These are phyloP conservation scores for Aspergillus calidoustus DNA, from an alignment of 2,329 filamentous ascomycete species.

Conservation along the genomic window DNA sequence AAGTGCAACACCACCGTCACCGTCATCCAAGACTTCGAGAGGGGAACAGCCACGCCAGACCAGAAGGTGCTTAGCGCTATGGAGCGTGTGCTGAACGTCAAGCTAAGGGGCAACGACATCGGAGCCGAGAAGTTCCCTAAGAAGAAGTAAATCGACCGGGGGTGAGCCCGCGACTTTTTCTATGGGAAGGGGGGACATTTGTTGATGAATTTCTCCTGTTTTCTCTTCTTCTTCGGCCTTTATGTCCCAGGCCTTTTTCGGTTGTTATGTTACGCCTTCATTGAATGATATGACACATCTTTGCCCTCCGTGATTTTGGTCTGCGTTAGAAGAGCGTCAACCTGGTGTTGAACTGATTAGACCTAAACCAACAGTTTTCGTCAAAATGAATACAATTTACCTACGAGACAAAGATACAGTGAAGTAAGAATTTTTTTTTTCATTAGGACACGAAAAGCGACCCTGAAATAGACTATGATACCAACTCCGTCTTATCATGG, in stretches of 20 bases:
- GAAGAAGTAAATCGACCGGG: slow-evolving; percentile 60
- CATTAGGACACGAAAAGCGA: slow-evolving; percentile 39
- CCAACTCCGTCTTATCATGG: slow-evolving; percentile 47
- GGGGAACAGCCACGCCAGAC: slow-evolving; percentile 75
- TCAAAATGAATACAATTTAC: slow-evolving; percentile 6
- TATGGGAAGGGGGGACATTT: slow-evolving; percentile 22
- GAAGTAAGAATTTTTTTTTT: slow-evolving; percentile 39
- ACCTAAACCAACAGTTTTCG: slow-evolving; percentile 17
- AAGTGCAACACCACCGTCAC: slow-evolving; percentile 86
- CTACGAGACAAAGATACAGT: slow-evolving; percentile 4
- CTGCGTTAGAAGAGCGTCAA: slow-evolving; percentile 40
- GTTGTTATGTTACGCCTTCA: slow-evolving; percentile 16
- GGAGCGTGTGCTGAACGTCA: slow-evolving; percentile 85
- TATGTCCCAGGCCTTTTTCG: slow-evolving; percentile 24
- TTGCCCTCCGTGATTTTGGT: slow-evolving; percentile 21
- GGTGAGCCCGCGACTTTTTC: slow-evolving; percentile 35
- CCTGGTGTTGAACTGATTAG: slow-evolving; percentile 31
- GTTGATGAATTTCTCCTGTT: slow-evolving; percentile 8
- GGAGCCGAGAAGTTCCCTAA: slow-evolving; percentile 81
- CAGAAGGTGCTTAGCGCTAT: slow-evolving; percentile 79
- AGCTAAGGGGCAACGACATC: slow-evolving; percentile 84
- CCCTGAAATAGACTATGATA: slow-evolving; percentile 36
- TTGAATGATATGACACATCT: slow-evolving; percentile 23
- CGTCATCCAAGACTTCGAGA: slow-evolving; percentile 84
- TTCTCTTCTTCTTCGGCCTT: slow-evolving; percentile 21